A percentile compares a stretch with the other conserved stretches of the same genome.
Evolutionary conservation across 2,329 filamentous ascomycete species (phyloP).

Genomic region (Emmonsiellopsis sp.): DNA sequence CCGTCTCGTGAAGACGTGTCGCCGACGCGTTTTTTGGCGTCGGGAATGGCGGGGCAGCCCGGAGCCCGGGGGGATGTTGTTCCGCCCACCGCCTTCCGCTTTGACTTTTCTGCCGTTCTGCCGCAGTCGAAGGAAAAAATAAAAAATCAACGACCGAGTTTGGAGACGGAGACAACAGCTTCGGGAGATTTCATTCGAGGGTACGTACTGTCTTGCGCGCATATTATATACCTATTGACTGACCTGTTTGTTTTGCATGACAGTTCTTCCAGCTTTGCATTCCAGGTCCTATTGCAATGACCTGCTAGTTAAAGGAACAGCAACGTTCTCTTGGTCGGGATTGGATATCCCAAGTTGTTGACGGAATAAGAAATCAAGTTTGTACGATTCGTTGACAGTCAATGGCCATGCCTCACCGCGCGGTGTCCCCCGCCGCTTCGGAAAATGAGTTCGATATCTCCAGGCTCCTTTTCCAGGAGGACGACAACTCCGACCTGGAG

Average conservation of each 20-base stretch:
- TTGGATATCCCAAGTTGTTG: neutral
- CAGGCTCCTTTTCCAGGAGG: slow-evolving; percentile 60
- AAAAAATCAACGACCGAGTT: neutral
- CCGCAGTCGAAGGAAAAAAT: neutral
- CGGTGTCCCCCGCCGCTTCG: slow-evolving; percentile 70
- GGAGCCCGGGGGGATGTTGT: slow-evolving; percentile 9
- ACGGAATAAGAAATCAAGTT: neutral
- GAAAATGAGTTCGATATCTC: slow-evolving; percentile 91
- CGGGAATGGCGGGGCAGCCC: slow-evolving; percentile 2
- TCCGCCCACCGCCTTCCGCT: slow-evolving; percentile 21
- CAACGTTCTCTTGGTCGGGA: too few species aligned
- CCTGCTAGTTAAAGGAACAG: neutral
- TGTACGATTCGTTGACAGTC: neutral
- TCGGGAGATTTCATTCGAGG: neutral
- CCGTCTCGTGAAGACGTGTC: slow-evolving; percentile 1
- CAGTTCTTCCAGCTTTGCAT: neutral
- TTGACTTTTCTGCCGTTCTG: neutral
- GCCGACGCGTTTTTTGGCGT: slow-evolving; percentile 14
- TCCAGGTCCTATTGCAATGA: neutral
- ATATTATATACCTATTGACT: neutral
- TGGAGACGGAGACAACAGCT: neutral
- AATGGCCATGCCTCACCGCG: slow-evolving; percentile 56
- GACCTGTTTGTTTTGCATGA: neutral
- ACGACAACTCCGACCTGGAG: slow-evolving; percentile 40
- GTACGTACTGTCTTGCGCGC: neutral